Conservation (phyloP, 2,329 filamentous ascomycete genomes). For the Alternaria consortialis region DNA sequence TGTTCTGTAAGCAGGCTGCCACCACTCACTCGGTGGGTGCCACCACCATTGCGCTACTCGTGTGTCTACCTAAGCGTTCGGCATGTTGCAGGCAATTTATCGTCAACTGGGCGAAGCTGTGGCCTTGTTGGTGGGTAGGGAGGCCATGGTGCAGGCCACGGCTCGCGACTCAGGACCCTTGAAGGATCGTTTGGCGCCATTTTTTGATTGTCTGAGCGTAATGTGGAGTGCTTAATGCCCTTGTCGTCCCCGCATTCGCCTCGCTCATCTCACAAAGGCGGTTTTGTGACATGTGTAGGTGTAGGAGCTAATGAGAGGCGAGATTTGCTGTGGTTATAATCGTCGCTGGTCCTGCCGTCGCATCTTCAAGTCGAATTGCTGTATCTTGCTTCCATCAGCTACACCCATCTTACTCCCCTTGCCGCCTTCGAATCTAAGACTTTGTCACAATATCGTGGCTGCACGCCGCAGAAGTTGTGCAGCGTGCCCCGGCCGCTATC, state of each 20-base stretch:
- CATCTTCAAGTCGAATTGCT: constrained; percentile 5
- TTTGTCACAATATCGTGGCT: constrained; percentile 35
- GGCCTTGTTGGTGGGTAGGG: constrained; percentile 24
- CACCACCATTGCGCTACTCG: constrained; percentile 23
- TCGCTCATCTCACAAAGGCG: constrained; percentile 41
- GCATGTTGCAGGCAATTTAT: constrained; percentile 41
- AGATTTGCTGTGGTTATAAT: constrained; percentile 35
- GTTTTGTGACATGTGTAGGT: constrained; percentile 25
- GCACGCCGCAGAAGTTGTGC: constrained; percentile 42
- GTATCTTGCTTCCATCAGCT: constrained; percentile 5
- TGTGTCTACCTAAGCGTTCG: constrained; percentile 10
- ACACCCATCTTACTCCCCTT: constrained; percentile 7
- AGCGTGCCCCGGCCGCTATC: constrained; percentile 38
- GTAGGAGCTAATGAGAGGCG: constrained; percentile 32
- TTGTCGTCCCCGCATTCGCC: constrained; percentile 48
- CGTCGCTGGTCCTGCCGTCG: constrained; percentile 25
- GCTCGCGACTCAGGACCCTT: constrained; percentile 34
- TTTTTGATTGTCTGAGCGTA: constrained; percentile 38
- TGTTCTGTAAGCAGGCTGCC: constrained; percentile 36
- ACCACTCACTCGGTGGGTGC: constrained; percentile 28
- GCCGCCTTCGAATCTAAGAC: constrained; percentile 17
- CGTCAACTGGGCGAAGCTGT: constrained; percentile 29
- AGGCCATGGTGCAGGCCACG: constrained; percentile 28
- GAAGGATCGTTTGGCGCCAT: constrained; percentile 34
- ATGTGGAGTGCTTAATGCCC: constrained; percentile 44